Base-by-base conservation (phyloP, 768 basidiomycete genomes). In the Boletus rex-veris region DNA sequence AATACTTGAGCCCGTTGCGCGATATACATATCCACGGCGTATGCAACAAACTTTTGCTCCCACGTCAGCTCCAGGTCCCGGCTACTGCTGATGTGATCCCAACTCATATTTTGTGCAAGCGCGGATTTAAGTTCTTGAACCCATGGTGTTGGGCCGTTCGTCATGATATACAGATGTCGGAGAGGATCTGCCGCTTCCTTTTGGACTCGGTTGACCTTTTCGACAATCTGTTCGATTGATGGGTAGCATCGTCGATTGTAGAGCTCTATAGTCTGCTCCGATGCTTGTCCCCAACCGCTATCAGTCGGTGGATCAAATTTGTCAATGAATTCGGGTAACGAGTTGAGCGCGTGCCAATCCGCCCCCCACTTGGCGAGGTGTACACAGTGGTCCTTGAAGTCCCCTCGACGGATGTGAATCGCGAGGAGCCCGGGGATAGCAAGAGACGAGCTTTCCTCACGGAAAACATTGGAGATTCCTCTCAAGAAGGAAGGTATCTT, bases 1-100 rank as follows among this genome's bases (percentile, higher is more conserved):
- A 83, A 77, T 18, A 76, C 71, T 52, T 80, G 74, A 11, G 80
- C 78, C 44, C 71, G 66, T 50, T 74, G 66, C 19, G 74, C 79
- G 33, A 82, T 68, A 45, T 73, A 71, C 79, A 83, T 82, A 58
- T 82, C 81, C 49, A 81, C 50, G 40, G 72, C 74, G 58, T 80
- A 76, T 8, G 69, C 67, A 38, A 78, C 72, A 47, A 72, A 75
- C 51, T 67, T 66, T 59, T 83, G 71, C 57, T 79, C 75, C 63
- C 63, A 64, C 6, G 67, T 74, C 6, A 80, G 33, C n/a, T 58
- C 48, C 50, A 83, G 51, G 46, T 82, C 80, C 33, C 71, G 63
- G 48, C 73, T 77, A 45, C 73, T 79, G 47, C 63, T 54, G n/a
- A 81, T 61, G 10, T 58, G 63, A 35, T 70, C 63, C 81, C 80